Evolutionary conservation across 257 asterid genomes (phyloP), one percentile per base, ranked within the genome.

Genomic region (Nicotiana knightiana): DNA sequence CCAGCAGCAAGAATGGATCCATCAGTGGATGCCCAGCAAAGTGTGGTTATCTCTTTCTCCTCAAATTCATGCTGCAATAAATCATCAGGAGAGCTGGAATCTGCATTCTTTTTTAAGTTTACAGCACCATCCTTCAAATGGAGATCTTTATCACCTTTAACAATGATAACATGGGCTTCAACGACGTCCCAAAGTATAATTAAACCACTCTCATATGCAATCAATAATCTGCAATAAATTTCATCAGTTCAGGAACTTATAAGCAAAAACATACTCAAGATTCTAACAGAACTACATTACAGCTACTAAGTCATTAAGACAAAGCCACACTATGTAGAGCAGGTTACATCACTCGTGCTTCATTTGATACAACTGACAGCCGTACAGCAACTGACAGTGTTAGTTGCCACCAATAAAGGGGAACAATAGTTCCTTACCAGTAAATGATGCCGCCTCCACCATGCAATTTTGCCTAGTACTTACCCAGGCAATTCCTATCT

Each of bases 1-100:
- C 99, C 99, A 80, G 86, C 94, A 70, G 97, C 97, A 83, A 93
- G 94, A 87, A 91, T 82, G 66, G 95, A 89, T 76, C 97, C 99
- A 87, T 91, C 97, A 73, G 84, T 55, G 82, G 97, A 93, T 73
- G 91, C 97, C 98, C 98, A 95, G 86, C 98, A 95, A 89, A 95
- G 90, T 81, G 99, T 91, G 75, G 90, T 92, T 81, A 93, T 95
- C 88, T 92, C 98, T 85, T 95, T 95, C 80, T 89, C 97, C 86
- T 90, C 97, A 62, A 86, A 81, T 80, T 91, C 88, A 73, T 79
- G 81, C 57, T 88, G 81, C 84, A 91, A 87, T 81, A 83, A 55
- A 82, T 85, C 90, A 53, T 87, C 88, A 26, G 43, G 82, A 85
- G 63, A 84, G 82, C 85, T 84, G 81, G 73, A 43, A 83, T 84